Conservation (phyloP, 1,284 basidiomycete species). For the Trichosporon sp. region DNA sequence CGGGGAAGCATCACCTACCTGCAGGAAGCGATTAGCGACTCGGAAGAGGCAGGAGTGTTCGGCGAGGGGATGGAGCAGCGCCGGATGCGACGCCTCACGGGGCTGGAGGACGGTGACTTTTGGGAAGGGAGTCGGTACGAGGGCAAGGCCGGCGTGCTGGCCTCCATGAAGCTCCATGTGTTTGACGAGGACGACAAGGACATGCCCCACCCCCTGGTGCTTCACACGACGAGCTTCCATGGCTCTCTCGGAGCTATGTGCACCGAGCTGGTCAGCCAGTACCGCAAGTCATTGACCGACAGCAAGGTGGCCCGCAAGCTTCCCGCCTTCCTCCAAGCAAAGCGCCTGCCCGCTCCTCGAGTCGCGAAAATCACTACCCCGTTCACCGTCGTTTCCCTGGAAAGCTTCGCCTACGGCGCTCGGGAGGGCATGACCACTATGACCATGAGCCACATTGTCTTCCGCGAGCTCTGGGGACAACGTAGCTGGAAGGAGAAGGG, state of each 20-base stretch:
- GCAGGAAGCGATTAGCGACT: constrained; percentile 33
- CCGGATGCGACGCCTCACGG: constrained; percentile 38
- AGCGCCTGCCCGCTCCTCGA: constrained; percentile 36
- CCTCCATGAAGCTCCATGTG: constrained; percentile 28
- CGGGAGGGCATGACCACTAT: constrained; percentile 70
- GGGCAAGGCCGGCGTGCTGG: constrained; percentile 30
- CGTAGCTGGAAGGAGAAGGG: constrained; percentile 35
- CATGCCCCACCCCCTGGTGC: neutral
- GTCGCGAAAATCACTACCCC: constrained; percentile 37
- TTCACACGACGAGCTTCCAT: constrained; percentile 26
- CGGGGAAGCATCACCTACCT: constrained; percentile 59
- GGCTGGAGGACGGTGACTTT: constrained; percentile 40
- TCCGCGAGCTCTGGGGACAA: constrained; percentile 61
- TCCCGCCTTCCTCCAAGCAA: constrained; percentile 36
- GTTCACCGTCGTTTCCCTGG: constrained; percentile 51
- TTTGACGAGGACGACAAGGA: constrained; percentile 26
- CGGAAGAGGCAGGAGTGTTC: constrained; percentile 23
- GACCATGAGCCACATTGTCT: constrained; percentile 70
- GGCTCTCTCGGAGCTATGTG: constrained; percentile 24
- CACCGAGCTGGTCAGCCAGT: constrained; percentile 27
- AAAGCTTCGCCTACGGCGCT: constrained; percentile 62
- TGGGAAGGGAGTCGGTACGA: constrained; percentile 44
- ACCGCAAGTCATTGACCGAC: constrained; percentile 10
- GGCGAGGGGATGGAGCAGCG: constrained; percentile 42
- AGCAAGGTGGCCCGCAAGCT: constrained; percentile 9